A percentile compares a stretch with the other conserved stretches of the same genome.
phyloP scores from a whole-genome alignment of 1,284 basidiomycete species.

The Testicularia cyperi region DNA sequence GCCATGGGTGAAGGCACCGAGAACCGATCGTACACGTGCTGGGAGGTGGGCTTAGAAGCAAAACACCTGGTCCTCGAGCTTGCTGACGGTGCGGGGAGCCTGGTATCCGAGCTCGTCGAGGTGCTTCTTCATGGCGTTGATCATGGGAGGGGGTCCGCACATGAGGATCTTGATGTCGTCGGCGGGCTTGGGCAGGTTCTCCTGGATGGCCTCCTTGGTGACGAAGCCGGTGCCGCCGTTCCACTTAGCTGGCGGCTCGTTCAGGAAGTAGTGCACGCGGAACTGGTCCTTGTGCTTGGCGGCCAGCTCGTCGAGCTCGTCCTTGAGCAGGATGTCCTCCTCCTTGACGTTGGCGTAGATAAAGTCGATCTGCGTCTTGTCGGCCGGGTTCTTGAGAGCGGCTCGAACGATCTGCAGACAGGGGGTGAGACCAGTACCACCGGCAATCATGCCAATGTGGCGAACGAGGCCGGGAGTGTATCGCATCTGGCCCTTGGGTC shows the following conservation, averaged over 20 bases:
- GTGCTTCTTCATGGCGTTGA: constrained; percentile 93
- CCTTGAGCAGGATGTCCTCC: constrained; percentile 69
- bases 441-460: constrained; percentile 90
- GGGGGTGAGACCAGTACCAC: constrained; percentile 89
- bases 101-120: constrained; percentile 84
- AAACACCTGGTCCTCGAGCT: constrained; percentile 54
- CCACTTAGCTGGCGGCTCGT: constrained; percentile 86
- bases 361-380: constrained; percentile 83
- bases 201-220: constrained; percentile 85
- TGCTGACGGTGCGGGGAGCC: constrained; percentile 74
- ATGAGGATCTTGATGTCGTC: constrained; percentile 61
- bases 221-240: constrained; percentile 87
- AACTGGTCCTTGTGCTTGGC: constrained; percentile 69
- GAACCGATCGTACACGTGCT: not conserved
- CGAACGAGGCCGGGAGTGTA: constrained; percentile 61
- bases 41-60: constrained; percentile 36
- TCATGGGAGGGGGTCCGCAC: constrained; percentile 87
- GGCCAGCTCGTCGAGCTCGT: constrained; percentile 80
- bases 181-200: constrained; percentile 59
- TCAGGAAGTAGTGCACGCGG: constrained; percentile 83
- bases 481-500: constrained; percentile 83
- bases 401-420: constrained; percentile 81
- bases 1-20: too few relatives aligned
- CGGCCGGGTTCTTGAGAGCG: constrained; percentile 78
- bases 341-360: constrained; percentile 88